These are phyloP conservation scores for Cicer arietinum DNA, from an alignment of 306 rosid genomes.

Conservation along the genomic window DNA sequence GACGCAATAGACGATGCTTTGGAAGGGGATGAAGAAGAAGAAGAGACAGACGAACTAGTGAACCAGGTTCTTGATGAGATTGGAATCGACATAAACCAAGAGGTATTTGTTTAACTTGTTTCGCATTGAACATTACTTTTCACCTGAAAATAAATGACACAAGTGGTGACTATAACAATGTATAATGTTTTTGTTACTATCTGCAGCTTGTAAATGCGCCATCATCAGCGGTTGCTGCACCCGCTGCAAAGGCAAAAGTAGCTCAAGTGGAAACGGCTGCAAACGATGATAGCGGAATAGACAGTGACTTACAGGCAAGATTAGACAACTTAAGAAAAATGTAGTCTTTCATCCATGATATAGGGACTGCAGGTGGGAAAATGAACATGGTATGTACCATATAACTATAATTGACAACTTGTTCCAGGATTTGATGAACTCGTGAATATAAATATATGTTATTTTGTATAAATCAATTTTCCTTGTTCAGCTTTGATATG, in stretches of 20 bases:
- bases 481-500: conserved; percentile 31
- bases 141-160: conserved; percentile 26
- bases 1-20: conserved; percentile 98
- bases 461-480: conserved; percentile 39
- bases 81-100: conserved; percentile 88
- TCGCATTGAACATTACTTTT: conserved; percentile 28
- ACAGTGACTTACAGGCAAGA: conserved; percentile 92
- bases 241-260: conserved; percentile 69
- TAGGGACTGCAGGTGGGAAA: conserved; percentile 39
- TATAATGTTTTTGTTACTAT: conserved; percentile 41
- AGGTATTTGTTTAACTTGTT: conserved; percentile 56
- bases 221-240: conserved; percentile 81
- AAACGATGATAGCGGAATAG: conserved; percentile 78
- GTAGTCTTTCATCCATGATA: conserved; percentile 54
- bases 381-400: conserved; percentile 45
- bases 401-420: conserved; percentile 45
- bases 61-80: conserved; percentile 98
- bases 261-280: conserved; percentile 78
- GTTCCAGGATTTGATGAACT: conserved; percentile 49
- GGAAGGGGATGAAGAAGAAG: conserved; percentile 99
- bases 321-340: conserved; percentile 86
- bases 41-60: conserved; percentile 92
- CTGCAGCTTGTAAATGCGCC: conserved; percentile 91
- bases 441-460: conserved; percentile 32
- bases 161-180: conserved; percentile 4